Percentiles rank a stretch among this genome's conserved stretches.
Conservation (phyloP, 176 grass and related monocot genomes). For the Tillandsia fasciculata region DNA sequence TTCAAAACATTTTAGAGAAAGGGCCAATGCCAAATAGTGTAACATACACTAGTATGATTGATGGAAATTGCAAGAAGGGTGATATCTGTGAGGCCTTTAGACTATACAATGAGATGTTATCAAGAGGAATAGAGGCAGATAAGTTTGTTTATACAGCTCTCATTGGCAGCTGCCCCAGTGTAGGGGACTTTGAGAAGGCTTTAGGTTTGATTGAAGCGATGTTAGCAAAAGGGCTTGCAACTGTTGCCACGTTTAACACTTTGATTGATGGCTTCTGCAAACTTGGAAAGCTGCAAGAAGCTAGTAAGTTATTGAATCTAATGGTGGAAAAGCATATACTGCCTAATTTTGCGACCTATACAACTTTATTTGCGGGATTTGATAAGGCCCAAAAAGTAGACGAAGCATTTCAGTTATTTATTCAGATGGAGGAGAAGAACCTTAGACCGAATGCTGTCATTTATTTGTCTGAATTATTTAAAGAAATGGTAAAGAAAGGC, state of each 20-base stretch:
- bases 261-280: constrained; percentile 54
- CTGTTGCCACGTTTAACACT: constrained; percentile 33
- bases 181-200: constrained; percentile 23
- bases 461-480: constrained; percentile 26
- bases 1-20: constrained; percentile 32
- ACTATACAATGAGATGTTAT: constrained; percentile 62
- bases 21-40: constrained; percentile 46
- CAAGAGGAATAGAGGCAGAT: constrained; percentile 45
- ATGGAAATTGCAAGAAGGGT: constrained; percentile 52
- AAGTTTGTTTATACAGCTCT: constrained; percentile 34
- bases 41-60: constrained; percentile 60
- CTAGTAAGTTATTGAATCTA: constrained; percentile 29
- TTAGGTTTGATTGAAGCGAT: constrained; percentile 30
- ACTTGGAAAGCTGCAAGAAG: constrained; percentile 48
- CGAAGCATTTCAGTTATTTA: constrained; percentile 31
- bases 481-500: constrained; percentile 27
- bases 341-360: constrained; percentile 22
- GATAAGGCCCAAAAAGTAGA: constrained; percentile 26
- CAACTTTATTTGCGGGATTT: constrained; percentile 34
- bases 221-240: constrained; percentile 25
- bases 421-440: constrained; percentile 38
- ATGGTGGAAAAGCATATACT: constrained; percentile 46
- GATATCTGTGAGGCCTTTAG: constrained; percentile 34
- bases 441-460: constrained; percentile 8
- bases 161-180: constrained; percentile 34